Evolutionary conservation across 768 basidiomycete genomes (phyloP).

Genomic region (Leccinum aurantiacum): DNA sequence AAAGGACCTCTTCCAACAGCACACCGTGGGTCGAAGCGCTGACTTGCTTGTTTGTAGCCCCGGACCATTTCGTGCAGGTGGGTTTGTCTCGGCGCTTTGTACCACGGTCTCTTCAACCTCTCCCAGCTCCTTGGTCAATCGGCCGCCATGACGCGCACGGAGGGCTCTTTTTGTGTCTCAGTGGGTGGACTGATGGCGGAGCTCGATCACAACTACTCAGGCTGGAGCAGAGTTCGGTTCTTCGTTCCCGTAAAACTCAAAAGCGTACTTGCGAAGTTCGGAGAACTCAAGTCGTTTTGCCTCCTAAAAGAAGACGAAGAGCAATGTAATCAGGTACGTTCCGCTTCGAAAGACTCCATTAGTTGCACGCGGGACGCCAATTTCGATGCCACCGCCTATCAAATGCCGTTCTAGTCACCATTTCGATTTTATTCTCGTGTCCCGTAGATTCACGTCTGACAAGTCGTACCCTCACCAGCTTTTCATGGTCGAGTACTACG

Average conservation of each 20-base stretch:
- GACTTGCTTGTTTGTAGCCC: slow-evolving; percentile 45
- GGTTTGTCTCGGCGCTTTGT: slow-evolving; percentile 11
- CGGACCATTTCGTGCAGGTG: slow-evolving; percentile 48
- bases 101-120: slow-evolving; percentile 8
- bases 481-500: slow-evolving; percentile 68
- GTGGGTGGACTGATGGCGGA: slow-evolving; percentile 32
- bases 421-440: slow-evolving; percentile 3
- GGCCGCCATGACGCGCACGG: slow-evolving; percentile 47
- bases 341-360: neutral
- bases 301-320: slow-evolving; percentile 28
- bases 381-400: slow-evolving; percentile 6
- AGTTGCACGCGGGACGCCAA: neutral
- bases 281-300: slow-evolving; percentile 32
- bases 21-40: slow-evolving; percentile 28
- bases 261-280: slow-evolving; percentile 30
- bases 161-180: slow-evolving; percentile 52
- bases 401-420: slow-evolving; percentile 7
- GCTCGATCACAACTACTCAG: slow-evolving; percentile 23
- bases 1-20: slow-evolving; percentile 4
- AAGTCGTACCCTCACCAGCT: slow-evolving; percentile 27
- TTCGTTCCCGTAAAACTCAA: slow-evolving; percentile 32
- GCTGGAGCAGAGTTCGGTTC: slow-evolving; percentile 26
- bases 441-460: slow-evolving; percentile 17
- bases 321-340: slow-evolving; percentile 30
- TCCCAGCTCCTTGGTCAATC: slow-evolving; percentile 51